Base-by-base conservation (phyloP, 805 yeast genomes). In the Spathaspora arborariae region DNA sequence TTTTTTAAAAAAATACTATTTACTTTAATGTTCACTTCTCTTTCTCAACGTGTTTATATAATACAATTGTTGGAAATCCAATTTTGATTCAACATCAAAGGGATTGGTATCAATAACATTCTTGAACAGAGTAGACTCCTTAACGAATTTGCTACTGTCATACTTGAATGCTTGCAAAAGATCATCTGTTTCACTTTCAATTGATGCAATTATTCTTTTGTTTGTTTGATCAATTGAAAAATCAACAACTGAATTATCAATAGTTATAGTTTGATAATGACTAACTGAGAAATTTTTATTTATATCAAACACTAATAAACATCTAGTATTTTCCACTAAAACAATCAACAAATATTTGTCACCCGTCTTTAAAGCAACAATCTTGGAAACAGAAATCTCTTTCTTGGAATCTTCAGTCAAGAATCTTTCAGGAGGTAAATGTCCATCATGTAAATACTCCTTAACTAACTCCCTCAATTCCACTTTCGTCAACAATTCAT, bases 371-470 rank as follows among this genome's bases (percentile, higher is more conserved):
- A 30, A 56, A 5, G 80, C 57, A 4, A 67, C 50, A 10, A 79
- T 62, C 44, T 74, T 67, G 1, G 80, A 64, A 2, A 84, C 80
- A 26, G 81, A 68, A 44, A 71, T 72, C 61, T 85, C 91, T 45
- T 68, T 70, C 9, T 67, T 54, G 18, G 82, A 83, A 7, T 60
- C 61, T 33, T 66, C 70, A 48, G 79, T 77, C 62, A 79, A 78
- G 59, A 83, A 83, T 58, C 85, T 74, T 39, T 71, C 77, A 11
- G 90, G 87, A 0, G 88, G 85, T 45, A 75, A 61, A 59, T 87
- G 92, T 19, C 64, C 63, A 6, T 80, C 82, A 34, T 65, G 76
- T 50, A 87, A 69, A 54, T 69, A 77, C 20, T 62, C 57, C 46
- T 59, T 59, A 6, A 70, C 46, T 16, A 69, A 47, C 0, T 71